Percentiles rank a stretch among this genome's conserved stretches.
These are phyloP conservation scores for Pleurotus salmoneostramineus DNA, from an alignment of 768 basidiomycete species.

Conservation along the genomic window DNA sequence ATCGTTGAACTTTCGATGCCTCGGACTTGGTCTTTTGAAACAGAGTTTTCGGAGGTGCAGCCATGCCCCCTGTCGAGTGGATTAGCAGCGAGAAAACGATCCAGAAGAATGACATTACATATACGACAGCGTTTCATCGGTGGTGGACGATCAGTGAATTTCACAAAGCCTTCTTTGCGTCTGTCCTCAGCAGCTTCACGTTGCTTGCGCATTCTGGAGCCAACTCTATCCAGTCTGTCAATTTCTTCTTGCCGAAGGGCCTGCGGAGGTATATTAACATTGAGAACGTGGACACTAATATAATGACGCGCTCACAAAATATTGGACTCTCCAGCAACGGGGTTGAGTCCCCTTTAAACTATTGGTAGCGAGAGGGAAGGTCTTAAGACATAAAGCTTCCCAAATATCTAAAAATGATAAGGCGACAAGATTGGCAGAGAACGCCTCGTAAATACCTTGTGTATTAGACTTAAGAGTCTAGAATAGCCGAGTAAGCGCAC, in stretches of 20 bases:
- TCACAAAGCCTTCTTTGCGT: conserved; percentile 75
- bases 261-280: conserved; percentile 28
- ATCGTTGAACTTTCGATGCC: conserved; percentile 63
- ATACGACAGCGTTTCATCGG: conserved; percentile 57
- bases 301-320: conserved; percentile 50
- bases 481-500: neutral
- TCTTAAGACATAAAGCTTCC: conserved; percentile 59
- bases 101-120: conserved; percentile 34
- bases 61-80: conserved; percentile 28
- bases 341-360: conserved; percentile 40
- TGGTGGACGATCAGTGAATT: conserved; percentile 67
- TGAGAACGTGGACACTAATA: conserved; percentile 2
- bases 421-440: neutral
- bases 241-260: conserved; percentile 55
- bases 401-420: conserved; percentile 48
- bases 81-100: conserved; percentile 12
- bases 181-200: conserved; percentile 69
- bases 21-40: conserved; percentile 77
- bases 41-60: conserved; percentile 55
- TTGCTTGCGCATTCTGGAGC: conserved; percentile 58
- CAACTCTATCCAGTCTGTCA: conserved; percentile 58
- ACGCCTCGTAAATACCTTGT: conserved; percentile 34
- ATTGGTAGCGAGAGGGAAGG: conserved; percentile 52
- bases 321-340: conserved; percentile 66
- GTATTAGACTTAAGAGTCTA: conserved; percentile 56